phyloP scores from a whole-genome alignment of 257 asterid species.

The Lycium barbarum region DNA sequence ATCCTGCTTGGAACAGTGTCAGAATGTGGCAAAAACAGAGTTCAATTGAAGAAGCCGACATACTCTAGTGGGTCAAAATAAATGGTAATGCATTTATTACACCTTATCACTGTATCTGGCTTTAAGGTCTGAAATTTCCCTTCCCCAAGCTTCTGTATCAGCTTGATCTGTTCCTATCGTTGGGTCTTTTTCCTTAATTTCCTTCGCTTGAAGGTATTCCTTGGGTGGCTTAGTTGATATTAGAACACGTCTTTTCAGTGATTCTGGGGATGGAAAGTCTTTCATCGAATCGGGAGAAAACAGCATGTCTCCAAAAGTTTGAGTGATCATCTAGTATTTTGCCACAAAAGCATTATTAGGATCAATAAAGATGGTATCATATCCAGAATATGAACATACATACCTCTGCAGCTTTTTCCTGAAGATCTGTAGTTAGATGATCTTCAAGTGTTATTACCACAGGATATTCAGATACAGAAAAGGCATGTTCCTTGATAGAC shows the following conservation, averaged over 20 bases:
- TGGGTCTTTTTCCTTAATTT: slow-evolving; percentile 4
- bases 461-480: slow-evolving; percentile 33
- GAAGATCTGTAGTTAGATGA: slow-evolving; percentile 31
- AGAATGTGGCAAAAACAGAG: neutral
- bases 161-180: neutral
- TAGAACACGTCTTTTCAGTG: slow-evolving; percentile 26
- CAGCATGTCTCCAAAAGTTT: slow-evolving; percentile 38
- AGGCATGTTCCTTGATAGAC: slow-evolving; percentile 34
- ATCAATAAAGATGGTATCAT: slow-evolving; percentile 4
- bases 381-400: slow-evolving; percentile 23
- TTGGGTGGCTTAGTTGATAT: slow-evolving; percentile 36
- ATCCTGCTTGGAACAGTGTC: slow-evolving; percentile 47
- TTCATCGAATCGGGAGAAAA: slow-evolving; percentile 24
- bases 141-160: slow-evolving; percentile 32
- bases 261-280: slow-evolving; percentile 27
- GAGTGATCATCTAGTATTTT: slow-evolving; percentile 36
- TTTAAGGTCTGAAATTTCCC: slow-evolving; percentile 30
- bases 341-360: slow-evolving; percentile 27
- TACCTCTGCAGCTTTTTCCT: slow-evolving; percentile 28
- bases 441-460: slow-evolving; percentile 37
- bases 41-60: neutral
- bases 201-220: slow-evolving; percentile 21
- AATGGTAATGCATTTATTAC: neutral
- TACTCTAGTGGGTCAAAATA: neutral
- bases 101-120: slow-evolving; percentile 24